Percentiles rank a stretch among this genome's conserved stretches.
phyloP scores from a whole-genome alignment of 805 yeast genomes.

The Wickerhamomyces rabaulensis region DNA sequence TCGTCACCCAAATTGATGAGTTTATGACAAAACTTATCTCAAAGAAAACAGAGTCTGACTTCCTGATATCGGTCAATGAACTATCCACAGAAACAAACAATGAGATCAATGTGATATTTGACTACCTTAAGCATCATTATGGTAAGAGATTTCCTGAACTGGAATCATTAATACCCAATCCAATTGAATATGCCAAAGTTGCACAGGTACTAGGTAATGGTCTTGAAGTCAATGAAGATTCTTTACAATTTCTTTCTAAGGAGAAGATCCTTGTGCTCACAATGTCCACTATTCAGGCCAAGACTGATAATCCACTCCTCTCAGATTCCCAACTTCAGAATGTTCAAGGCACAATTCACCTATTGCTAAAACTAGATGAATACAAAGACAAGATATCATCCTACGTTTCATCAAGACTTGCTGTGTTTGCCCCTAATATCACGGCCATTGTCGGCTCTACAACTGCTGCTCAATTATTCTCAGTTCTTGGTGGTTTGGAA shows the following conservation, averaged over 20 bases:
- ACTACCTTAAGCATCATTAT: constrained; percentile 48
- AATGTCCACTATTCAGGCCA: constrained; percentile 61
- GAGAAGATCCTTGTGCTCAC: constrained; percentile 69
- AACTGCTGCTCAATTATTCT: constrained; percentile 67
- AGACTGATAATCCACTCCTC: constrained; percentile 25
- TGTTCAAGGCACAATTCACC: constrained; percentile 41
- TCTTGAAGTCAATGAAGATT: constrained; percentile 24
- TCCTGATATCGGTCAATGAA: constrained; percentile 50
- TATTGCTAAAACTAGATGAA: constrained; percentile 40
- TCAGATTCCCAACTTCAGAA: constrained; percentile 29
- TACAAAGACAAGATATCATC: constrained; percentile 39
- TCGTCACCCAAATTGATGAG: constrained; percentile 13
- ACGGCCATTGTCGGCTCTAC: constrained; percentile 66
- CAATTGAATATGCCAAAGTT: constrained; percentile 55
- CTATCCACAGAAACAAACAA: constrained; percentile 46
- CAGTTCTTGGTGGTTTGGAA: constrained; percentile 62
- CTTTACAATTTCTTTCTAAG: constrained; percentile 37
- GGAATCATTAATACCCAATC: constrained; percentile 53
- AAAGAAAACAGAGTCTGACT: constrained; percentile 35
- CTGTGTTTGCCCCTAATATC: constrained; percentile 72
- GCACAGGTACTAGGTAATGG: constrained; percentile 48
- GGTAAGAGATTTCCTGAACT: constrained; percentile 66
- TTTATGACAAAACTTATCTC: constrained; percentile 15
- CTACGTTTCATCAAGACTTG: constrained; percentile 53
- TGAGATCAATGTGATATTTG: constrained; percentile 47